Base-by-base conservation (phyloP, 805 yeast genomes). In the Candida xiaguanensis region DNA sequence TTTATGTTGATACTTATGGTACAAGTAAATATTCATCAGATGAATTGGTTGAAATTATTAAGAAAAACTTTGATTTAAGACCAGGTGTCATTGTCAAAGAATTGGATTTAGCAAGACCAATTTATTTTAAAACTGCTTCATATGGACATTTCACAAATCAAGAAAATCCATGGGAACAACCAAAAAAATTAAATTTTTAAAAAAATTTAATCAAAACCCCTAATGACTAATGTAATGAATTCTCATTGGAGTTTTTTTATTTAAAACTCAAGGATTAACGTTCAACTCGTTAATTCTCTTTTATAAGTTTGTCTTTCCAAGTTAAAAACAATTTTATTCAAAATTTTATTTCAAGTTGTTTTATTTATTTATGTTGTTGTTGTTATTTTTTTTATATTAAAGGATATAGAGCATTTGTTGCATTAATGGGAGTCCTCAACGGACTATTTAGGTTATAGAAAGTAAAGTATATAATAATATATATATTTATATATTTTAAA, bases 131-230 rank as follows among this genome's bases (percentile, higher is more conserved):
- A 84, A 93, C 99, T 58, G 99, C 99, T 59, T 85, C 96, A 42
- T 91, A 93, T 72, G 99, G 99, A 67, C 99, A 93, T 75, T 93
- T 93, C 86, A 93, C 99, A 65, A 87, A 93, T 85, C 99, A 91
- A 79, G 84, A 82, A 63, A 85, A 88, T 82, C 76, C 96, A 60
- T 93, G 99, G 99, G 99, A 93, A 80, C 81, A 86, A 74, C 96
- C 97, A 72, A 88, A 84, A 76, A 72, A 74, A 56, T 78, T 85
- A 67, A 70, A 67, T 54, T 75, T 73, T 47, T 84, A 80, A 70
- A 44, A 3, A 18, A 11, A 40, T 18, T 25, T 24, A 8, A 34
- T 24, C 17, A 16, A 17, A 31, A 19, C 29, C 40, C 34, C 59
- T 58, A 52, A 55, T 55, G 63, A 59, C 65, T 66, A 66, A 67